phyloP scores from a whole-genome alignment of 2,329 filamentous ascomycete species.

The Zymoseptoria passerinii region DNA sequence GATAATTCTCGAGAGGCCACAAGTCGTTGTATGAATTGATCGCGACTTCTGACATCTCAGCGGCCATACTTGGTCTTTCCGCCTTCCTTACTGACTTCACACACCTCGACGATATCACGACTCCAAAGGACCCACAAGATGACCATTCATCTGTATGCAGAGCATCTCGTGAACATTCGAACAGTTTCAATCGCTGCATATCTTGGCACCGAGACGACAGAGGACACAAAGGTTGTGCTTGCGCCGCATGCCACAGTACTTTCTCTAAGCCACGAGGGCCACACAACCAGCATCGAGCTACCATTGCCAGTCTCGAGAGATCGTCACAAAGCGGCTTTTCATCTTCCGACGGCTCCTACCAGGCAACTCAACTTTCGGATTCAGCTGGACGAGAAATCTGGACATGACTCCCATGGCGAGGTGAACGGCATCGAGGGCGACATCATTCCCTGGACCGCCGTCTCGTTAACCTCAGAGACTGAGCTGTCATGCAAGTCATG shows the following conservation, averaged over 20 bases:
- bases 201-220: conserved; percentile 37
- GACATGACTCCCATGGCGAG: conserved; percentile 7
- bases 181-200: conserved; percentile 51
- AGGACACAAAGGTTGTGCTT: conserved; percentile 37
- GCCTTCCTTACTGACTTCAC: not conserved
- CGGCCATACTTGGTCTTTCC: not conserved
- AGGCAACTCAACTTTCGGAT: conserved; percentile 49
- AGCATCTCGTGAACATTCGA: conserved; percentile 53
- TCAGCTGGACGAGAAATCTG: conserved; percentile 38
- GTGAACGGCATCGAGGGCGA: conserved; percentile 24
- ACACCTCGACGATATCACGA: not conserved
- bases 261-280: conserved; percentile 40
- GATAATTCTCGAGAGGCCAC: not conserved
- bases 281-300: conserved; percentile 37
- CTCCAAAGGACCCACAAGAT: conserved; percentile 1
- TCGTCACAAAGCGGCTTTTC: conserved; percentile 36
- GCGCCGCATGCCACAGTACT: conserved; percentile 38
- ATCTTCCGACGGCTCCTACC: conserved; percentile 40
- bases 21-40: not conserved
- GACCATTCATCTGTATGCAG: conserved; percentile 46
- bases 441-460: conserved; percentile 39
- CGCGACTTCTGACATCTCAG: not conserved
- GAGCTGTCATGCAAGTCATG: conserved; percentile 26
- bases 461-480: conserved; percentile 21
- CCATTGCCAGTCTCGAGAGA: conserved; percentile 39